Conservation (phyloP, 495 filamentous ascomycete species). For the Evernia prunastri region DNA sequence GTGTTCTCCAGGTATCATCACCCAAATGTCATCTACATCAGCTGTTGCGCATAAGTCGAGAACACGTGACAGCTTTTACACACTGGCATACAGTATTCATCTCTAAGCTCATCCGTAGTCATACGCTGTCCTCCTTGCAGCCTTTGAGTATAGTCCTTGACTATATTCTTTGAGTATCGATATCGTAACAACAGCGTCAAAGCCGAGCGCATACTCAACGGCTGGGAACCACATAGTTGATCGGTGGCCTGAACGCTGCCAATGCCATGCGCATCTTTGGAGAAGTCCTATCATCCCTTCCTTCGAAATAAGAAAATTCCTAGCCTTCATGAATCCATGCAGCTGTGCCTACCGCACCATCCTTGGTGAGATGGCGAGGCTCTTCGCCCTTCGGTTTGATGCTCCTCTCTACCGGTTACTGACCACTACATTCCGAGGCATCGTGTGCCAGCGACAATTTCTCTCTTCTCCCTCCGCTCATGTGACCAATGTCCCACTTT, state of each 20-base stretch:
- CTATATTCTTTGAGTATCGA: not conserved
- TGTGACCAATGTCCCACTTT: conserved; percentile 33
- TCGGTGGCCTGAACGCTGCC: not conserved
- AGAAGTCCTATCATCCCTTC: not conserved
- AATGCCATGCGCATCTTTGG: not conserved
- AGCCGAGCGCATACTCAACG: not conserved
- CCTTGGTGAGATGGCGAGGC: not conserved
- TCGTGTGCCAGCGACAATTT: conserved; percentile 21
- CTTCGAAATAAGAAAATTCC: not conserved
- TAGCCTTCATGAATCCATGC: not conserved
- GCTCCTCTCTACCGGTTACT: not conserved
- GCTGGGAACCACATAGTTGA: not conserved
- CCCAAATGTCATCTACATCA: not conserved
- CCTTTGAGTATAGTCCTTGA: not conserved
- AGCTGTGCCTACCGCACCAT: not conserved
- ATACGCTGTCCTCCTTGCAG: not conserved
- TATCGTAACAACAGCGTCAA: not conserved
- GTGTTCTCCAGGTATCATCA: no score
- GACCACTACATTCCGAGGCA: conserved; percentile 9
- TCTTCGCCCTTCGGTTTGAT: not conserved
- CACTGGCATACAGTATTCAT: not conserved
- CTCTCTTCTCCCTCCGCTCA: conserved; percentile 17
- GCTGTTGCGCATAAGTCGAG: conserved; percentile 6
- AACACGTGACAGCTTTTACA: not conserved
- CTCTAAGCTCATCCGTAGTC: conserved; percentile 1